A percentile compares a stretch with the other conserved stretches of the same genome.
Evolutionary conservation across 371 early-diverging fungal species (phyloP).

Genomic region (Mortierella sp.): DNA sequence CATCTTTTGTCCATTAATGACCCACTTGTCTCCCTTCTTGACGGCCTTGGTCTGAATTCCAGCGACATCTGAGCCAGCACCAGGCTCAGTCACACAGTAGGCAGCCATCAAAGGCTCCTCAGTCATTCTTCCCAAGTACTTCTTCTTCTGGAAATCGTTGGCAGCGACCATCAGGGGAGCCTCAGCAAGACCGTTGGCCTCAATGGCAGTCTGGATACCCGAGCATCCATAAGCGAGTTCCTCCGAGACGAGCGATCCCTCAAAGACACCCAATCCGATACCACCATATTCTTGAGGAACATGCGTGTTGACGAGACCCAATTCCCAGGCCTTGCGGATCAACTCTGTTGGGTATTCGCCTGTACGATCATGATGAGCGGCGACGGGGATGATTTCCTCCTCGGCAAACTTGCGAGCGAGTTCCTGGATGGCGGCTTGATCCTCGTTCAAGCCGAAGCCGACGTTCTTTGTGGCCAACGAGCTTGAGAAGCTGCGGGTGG

Average conservation of each 20-base stretch:
- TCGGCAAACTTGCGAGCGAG: slow-evolving; percentile 93
- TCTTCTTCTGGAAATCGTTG: slow-evolving; percentile 85
- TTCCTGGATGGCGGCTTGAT: slow-evolving; percentile 89
- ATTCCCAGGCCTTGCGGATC: slow-evolving; percentile 96
- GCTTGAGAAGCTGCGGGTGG: slow-evolving; percentile 46
- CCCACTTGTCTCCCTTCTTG: slow-evolving; percentile 84
- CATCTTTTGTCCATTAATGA: slow-evolving; percentile 92
- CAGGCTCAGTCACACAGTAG: slow-evolving; percentile 96
- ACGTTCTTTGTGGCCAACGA: slow-evolving; percentile 35
- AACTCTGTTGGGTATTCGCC: slow-evolving; percentile 94
- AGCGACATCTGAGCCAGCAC: slow-evolving; percentile 96
- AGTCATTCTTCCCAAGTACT: slow-evolving; percentile 96
- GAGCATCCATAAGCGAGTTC: slow-evolving; percentile 96
- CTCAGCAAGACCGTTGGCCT: slow-evolving; percentile 95
- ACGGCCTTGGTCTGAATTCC: slow-evolving; percentile 90
- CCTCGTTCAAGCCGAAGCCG: slow-evolving; percentile 80
- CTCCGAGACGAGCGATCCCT: slow-evolving; percentile 92
- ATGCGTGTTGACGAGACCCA: slow-evolving; percentile 94
- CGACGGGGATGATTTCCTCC: slow-evolving; percentile 93
- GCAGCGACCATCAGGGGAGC: slow-evolving; percentile 94
- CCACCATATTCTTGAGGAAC: slow-evolving; percentile 91
- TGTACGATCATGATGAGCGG: slow-evolving; percentile 93
- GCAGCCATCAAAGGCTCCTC: slow-evolving; percentile 75
- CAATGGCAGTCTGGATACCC: slow-evolving; percentile 97
- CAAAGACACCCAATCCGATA: slow-evolving; percentile 90